These are phyloP conservation scores for Gaertneriomyces sp. DNA, from an alignment of 192 early-diverging fungal genomes.

Conservation along the genomic window DNA sequence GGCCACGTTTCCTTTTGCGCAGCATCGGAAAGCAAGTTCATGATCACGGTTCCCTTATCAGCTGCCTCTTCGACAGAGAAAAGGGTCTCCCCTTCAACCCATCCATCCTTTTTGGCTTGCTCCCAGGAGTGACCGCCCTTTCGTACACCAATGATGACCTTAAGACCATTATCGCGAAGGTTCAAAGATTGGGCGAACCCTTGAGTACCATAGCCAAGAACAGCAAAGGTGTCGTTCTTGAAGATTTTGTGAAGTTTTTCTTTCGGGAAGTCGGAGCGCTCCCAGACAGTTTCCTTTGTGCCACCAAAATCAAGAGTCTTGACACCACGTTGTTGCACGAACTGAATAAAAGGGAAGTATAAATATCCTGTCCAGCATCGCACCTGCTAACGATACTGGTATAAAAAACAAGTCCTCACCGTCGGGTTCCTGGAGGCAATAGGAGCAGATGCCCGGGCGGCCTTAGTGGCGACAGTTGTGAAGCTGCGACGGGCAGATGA, in stretches of 20 bases:
- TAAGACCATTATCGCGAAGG: constrained; percentile 93
- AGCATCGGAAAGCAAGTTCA: constrained; percentile 95
- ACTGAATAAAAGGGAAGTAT: neutral
- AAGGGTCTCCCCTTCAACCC: constrained; percentile 92
- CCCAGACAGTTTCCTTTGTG: constrained; percentile 86
- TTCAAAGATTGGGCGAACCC: constrained; percentile 92
- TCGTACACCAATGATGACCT: constrained; percentile 91
- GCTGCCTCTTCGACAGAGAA: constrained; percentile 90
- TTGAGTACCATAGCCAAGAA: constrained; percentile 94
- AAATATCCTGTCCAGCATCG: neutral
- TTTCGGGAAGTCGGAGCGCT: constrained; percentile 89
- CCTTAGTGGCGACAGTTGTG: constrained; percentile 3
- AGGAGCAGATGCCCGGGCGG: neutral
- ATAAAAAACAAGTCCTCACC: constrained; percentile 1
- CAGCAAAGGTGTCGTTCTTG: constrained; percentile 86
- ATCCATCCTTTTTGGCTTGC: constrained; percentile 88
- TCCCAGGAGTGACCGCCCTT: constrained; percentile 86
- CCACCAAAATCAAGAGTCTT: constrained; percentile 96
- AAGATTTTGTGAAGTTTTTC: constrained; percentile 88
- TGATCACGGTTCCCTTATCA: constrained; percentile 84
- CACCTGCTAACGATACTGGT: neutral
- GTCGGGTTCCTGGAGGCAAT: neutral
- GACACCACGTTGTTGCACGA: constrained; percentile 57
- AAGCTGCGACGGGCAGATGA: neutral
- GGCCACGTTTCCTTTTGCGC: constrained; percentile 90